Evolutionary conservation across 805 yeast genomes (phyloP), one percentile per base, ranked within the genome.

Genomic region (Teunomyces barrocoloradensis): DNA sequence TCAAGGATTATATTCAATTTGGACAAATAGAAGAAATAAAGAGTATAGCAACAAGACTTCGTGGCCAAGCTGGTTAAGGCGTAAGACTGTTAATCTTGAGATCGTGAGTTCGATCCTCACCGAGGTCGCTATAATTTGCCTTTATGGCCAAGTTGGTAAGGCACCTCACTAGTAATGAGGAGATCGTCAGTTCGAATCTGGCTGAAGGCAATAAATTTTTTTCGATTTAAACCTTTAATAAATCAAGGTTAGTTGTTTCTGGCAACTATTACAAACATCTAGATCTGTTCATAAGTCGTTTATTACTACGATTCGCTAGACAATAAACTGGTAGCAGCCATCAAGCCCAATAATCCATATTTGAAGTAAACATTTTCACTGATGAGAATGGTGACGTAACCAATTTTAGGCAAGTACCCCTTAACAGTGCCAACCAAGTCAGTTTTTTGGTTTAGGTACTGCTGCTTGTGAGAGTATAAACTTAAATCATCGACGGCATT

Each of bases 361-460:
- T 89, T 88, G 64, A 90, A 85, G 61, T 88, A 89, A 48, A 80
- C 79, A 61, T 89, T 89, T 61, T 94, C 99, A 5, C 96, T 88
- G 52, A 94, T 80, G 61, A 92, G 79, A 49, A 94, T 91, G 1
- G 99, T 94, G 6, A 90, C 78, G 58, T 94, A 94, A 0, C 99
- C 99, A 13, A 91, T 74, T 58, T 78, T 80, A 12, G 99, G 99
- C 48, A 94, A 71, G 63, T 91, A 94, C 1, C 87, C 97, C 67
- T 85, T 85, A n/a, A 92, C 99, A 1, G 90, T 82, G 2, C 98
- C 98, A 6, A 89, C 82, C 44, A 94, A 78, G 60, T 94, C 98
- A 11, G 69, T 74, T 35, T 82, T 78, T 53, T 91, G 83, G 57
- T 88, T 83, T 58, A 94, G 73, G 58, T 94, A 94, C 41, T 73